Conservation (phyloP, 73 alveolate species). For the Tetrahymena malaccensis region DNA sequence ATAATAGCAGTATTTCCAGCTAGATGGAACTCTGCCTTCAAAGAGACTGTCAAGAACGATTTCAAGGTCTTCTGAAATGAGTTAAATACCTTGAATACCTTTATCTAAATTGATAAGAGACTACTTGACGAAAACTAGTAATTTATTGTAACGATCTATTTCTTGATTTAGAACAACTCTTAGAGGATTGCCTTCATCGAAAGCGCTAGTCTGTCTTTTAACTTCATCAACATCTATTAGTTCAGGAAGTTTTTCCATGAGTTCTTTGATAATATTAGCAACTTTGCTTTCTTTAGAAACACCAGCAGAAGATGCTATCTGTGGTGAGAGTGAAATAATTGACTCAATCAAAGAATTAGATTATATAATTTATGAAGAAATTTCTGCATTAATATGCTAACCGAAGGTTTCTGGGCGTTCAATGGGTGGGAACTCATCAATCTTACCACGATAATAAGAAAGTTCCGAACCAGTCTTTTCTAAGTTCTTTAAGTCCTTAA, state of each 20-base stretch:
- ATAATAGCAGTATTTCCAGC: constrained; percentile 87
- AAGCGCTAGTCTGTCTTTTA: constrained; percentile 72
- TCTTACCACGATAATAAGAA: constrained; percentile 7
- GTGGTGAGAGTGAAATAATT: constrained; percentile 76
- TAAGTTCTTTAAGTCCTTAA: constrained; percentile 19
- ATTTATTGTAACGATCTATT: constrained; percentile 88
- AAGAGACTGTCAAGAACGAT: constrained; percentile 80
- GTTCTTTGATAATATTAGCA: constrained; percentile 64
- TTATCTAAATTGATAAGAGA: constrained; percentile 82
- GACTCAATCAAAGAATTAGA: constrained; percentile 83
- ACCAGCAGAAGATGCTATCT: constrained; percentile 82
- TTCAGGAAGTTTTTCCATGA: constrained; percentile 83
- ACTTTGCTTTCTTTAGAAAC: constrained; percentile 82
- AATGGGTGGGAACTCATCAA: constrained; percentile 33
- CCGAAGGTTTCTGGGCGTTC: constrained; percentile 40
- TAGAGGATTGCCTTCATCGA: constrained; percentile 88
- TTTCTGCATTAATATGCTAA: constrained; percentile 41
- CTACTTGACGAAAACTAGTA: constrained; percentile 66
- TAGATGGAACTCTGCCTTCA: constrained; percentile 88
- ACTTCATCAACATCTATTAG: constrained; percentile 86
- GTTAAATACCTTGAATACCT: constrained; percentile 96
- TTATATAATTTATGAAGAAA: constrained; percentile 17
- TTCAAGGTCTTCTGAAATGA: constrained; percentile 95
- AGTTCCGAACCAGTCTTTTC: constrained; percentile 27
- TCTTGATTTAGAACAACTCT: constrained; percentile 96